Percentiles rank a stretch among this genome's conserved stretches.
These are phyloP conservation scores for Pontederia paniculata DNA, from an alignment of 176 grass and related monocot genomes.

Conservation along the genomic window DNA sequence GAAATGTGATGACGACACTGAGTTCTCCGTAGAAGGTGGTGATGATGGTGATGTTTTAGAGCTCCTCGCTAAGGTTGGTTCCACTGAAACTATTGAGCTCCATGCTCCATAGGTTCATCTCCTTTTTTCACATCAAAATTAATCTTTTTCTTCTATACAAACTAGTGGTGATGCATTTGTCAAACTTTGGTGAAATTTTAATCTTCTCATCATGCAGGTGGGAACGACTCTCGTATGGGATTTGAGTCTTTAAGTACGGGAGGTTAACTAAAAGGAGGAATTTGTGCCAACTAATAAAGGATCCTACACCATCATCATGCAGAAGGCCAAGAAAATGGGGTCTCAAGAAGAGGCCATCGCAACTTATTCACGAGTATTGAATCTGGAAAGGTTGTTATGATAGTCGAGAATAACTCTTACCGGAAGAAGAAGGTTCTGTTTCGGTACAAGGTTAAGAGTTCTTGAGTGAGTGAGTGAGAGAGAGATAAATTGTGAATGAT, in stretches of 20 bases:
- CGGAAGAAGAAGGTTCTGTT: not conserved
- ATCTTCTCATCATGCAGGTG: slow-evolving; percentile 23
- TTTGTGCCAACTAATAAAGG: slow-evolving; percentile 36
- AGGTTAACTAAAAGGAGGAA: slow-evolving; percentile 96
- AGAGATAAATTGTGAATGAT: too few relatives aligned
- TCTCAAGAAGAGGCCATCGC: not conserved
- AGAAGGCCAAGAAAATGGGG: not conserved
- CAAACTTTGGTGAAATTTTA: not conserved
- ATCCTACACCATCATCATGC: not conserved
- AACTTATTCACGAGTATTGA: not conserved
- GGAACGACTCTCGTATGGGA: slow-evolving; percentile 62
- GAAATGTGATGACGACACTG: slow-evolving; percentile 50
- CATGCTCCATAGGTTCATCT: slow-evolving; percentile 37
- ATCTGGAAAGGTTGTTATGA: not conserved
- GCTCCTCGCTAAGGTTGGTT: slow-evolving; percentile 38
- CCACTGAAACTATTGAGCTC: slow-evolving; percentile 57
- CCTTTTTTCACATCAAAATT: not conserved
- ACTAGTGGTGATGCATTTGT: slow-evolving; percentile 1
- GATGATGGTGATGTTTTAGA: slow-evolving; percentile 47
- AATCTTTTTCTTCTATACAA: not conserved
- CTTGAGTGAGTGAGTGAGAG: not conserved
- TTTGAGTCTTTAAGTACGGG: slow-evolving; percentile 76
- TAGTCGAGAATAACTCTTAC: not conserved
- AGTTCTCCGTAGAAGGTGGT: slow-evolving; percentile 39
- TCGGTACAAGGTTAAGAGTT: not conserved